Conservation (phyloP, 345 rosid genomes). For the Xanthoceras sorbifolium region DNA sequence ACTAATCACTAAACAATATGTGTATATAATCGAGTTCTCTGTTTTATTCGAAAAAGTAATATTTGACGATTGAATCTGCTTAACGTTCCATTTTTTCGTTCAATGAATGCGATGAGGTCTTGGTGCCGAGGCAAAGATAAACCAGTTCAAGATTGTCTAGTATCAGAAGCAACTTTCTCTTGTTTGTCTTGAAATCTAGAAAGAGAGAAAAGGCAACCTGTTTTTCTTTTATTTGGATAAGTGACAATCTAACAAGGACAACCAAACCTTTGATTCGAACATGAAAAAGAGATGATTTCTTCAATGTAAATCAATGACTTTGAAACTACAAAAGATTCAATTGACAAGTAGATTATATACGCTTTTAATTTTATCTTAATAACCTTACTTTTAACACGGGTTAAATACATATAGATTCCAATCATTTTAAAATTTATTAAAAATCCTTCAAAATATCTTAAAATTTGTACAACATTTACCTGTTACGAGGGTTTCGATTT, state of each 20-base stretch:
- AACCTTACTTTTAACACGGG: too few relatives aligned
- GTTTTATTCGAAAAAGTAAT: too few relatives aligned
- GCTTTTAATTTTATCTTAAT: too few relatives aligned
- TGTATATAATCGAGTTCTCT: not conserved
- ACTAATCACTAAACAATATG: not conserved
- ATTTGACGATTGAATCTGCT: not conserved
- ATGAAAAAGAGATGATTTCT: not conserved
- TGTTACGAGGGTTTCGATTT: not conserved
- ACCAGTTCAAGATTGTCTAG: not conserved
- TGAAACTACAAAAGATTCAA: too few relatives aligned
- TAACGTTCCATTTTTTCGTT: not conserved
- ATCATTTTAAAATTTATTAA: too few relatives aligned
- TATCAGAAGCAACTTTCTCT: slow-evolving; percentile 1
- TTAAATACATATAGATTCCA: too few relatives aligned
- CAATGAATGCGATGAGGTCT: not conserved
- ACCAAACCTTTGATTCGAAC: not conserved
- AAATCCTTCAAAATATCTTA: too few relatives aligned
- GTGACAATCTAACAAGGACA: slow-evolving; percentile 6
- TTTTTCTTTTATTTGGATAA: not conserved
- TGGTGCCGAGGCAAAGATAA: not conserved
- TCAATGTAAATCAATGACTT: not conserved
- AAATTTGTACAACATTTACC: not conserved
- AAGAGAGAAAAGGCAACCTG: not conserved
- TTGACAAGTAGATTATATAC: too few relatives aligned
- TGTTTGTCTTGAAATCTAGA: slow-evolving; percentile 12